Evolutionary conservation across 352 stramenopile genomes (phyloP).

Genomic region (Salisapilia sapeloensis): DNA sequence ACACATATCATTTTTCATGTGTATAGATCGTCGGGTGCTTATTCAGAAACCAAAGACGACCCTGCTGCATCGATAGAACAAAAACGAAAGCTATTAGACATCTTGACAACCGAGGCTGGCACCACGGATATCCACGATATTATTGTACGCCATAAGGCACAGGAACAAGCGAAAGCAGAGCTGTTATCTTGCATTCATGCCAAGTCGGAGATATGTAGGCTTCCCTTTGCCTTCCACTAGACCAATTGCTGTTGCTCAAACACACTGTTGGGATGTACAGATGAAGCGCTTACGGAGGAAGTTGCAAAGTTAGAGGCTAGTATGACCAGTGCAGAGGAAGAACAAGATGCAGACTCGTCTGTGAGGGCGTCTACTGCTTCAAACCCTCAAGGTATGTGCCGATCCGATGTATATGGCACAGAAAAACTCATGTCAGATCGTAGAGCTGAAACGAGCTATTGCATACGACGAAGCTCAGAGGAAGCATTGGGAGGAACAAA

Average conservation of each 20-base stretch:
- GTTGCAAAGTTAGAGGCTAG: no score
- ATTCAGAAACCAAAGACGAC: no score
- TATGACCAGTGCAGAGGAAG: no score
- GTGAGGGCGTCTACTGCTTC: no score
- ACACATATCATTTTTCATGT: no score
- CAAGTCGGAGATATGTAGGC: conserved; percentile 26
- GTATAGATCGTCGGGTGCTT: no score
- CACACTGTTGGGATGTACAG: no score
- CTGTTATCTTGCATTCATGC: conserved; percentile 31
- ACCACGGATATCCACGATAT: conserved; percentile 41
- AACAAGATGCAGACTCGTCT: no score
- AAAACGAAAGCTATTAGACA: conserved; percentile 44
- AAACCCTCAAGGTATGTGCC: no score
- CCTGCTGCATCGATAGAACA: conserved; percentile 60
- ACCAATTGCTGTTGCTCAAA: neutral
- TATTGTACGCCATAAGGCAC: conserved; percentile 38
- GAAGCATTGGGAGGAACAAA: conserved; percentile 21
- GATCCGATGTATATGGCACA: no score
- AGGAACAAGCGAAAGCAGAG: conserved; percentile 28
- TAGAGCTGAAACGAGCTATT: conserved; percentile 31
- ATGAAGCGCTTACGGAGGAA: no score
- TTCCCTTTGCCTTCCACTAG: neutral
- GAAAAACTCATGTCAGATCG: neutral
- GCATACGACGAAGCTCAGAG: conserved; percentile 27
- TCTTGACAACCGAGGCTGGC: conserved; percentile 25